Evolutionary conservation across 2,329 filamentous ascomycete species (phyloP).

Genomic region (Claviceps purpurea): DNA sequence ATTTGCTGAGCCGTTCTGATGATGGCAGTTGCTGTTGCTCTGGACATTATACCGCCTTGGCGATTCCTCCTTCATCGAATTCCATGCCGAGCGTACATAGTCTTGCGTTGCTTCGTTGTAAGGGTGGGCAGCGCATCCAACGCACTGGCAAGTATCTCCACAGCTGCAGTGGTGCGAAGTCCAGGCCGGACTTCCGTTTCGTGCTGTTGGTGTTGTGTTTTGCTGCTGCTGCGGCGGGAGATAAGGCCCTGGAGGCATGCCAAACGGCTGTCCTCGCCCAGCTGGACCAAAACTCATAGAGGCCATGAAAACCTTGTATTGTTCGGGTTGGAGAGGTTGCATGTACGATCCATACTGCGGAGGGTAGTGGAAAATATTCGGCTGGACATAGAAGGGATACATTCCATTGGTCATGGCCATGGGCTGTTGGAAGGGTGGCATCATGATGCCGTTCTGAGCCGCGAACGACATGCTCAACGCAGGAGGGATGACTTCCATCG

Average conservation of each 20-base stretch:
- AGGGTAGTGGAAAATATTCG: slow-evolving; percentile 38
- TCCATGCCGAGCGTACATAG: slow-evolving; percentile 36
- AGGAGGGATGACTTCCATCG: slow-evolving; percentile 9
- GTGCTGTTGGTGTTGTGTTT: slow-evolving; percentile 3
- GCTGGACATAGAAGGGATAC: slow-evolving; percentile 28
- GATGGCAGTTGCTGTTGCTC: neutral
- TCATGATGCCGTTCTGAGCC: slow-evolving; percentile 17
- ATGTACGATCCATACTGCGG: slow-evolving; percentile 40
- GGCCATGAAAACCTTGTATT: slow-evolving; percentile 36
- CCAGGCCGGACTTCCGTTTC: slow-evolving; percentile 12
- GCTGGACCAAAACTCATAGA: slow-evolving; percentile 13
- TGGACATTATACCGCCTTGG: slow-evolving; percentile 11
- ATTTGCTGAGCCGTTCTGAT: slow-evolving; percentile 10
- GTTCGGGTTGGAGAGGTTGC: slow-evolving; percentile 40
- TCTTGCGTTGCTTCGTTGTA: slow-evolving; percentile 50
- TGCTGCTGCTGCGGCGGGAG: slow-evolving; percentile 7
- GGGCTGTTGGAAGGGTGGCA: slow-evolving; percentile 22
- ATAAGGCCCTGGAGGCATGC: slow-evolving; percentile 10
- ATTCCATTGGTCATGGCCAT: slow-evolving; percentile 25
- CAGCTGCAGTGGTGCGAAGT: slow-evolving; percentile 41
- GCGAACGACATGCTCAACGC: slow-evolving; percentile 9
- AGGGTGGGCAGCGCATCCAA: slow-evolving; percentile 55
- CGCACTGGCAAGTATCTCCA: slow-evolving; percentile 51
- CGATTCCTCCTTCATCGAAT: slow-evolving; percentile 25
- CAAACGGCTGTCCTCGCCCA: slow-evolving; percentile 8